These are phyloP conservation scores for Chlorella sp. DNA, from an alignment of 139 green algal species.

Conservation along the genomic window DNA sequence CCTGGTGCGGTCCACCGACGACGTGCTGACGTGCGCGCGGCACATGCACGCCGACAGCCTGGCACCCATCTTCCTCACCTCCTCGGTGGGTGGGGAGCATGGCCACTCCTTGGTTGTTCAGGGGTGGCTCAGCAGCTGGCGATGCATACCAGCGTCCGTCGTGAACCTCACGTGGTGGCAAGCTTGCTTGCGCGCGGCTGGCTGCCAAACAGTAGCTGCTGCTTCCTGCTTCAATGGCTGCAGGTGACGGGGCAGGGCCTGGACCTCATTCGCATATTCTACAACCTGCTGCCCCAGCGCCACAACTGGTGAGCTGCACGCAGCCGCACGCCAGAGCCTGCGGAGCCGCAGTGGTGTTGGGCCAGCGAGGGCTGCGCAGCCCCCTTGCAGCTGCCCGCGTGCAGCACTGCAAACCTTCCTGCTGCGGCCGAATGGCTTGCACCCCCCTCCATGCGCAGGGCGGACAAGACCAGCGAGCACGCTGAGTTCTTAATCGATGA, in stretches of 20 bases:
- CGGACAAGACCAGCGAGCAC: neutral
- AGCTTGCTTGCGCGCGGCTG: too few species aligned
- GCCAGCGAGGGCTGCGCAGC: too few species aligned
- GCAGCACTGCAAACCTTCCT: too few species aligned
- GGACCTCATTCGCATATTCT: conserved; percentile 88
- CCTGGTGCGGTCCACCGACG: conserved; percentile 71
- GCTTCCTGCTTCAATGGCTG: too few species aligned
- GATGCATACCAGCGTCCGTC: too few species aligned
- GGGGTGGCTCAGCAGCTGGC: too few species aligned
- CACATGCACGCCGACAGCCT: conserved; percentile 86
- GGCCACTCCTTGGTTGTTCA: too few species aligned
- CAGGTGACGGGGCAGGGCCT: conserved; percentile 81
- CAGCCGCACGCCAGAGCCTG: too few species aligned
- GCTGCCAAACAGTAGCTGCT: too few species aligned
- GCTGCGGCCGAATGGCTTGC: neutral
- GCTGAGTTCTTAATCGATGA: conserved; percentile 93
- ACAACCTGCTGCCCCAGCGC: conserved; percentile 87
- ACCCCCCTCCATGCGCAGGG: neutral
- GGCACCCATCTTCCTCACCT: conserved; percentile 93
- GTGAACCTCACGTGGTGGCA: too few species aligned
- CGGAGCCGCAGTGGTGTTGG: too few species aligned
- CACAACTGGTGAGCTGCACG: conserved; percentile 72
- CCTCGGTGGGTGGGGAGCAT: conserved; percentile 33
- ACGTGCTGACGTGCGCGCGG: conserved; percentile 85
- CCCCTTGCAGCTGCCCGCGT: too few species aligned